Percentiles rank a stretch among this genome's conserved stretches.
Conservation (phyloP, 2,329 filamentous ascomycete genomes). For the Ascochyta fabae region DNA sequence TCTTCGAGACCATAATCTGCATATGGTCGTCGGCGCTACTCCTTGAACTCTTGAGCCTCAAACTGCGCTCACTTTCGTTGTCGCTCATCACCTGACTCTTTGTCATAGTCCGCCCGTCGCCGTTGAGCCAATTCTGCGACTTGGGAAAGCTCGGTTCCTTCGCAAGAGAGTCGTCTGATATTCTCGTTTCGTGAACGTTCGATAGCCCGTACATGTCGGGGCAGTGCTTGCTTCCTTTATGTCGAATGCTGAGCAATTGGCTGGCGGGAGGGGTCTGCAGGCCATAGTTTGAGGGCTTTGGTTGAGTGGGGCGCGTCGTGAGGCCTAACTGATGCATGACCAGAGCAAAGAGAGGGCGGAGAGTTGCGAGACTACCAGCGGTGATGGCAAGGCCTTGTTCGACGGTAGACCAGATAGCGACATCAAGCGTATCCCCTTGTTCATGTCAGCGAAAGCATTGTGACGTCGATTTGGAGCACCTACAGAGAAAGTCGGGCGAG, state of each 20-base stretch:
- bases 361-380: slow-evolving; percentile 44
- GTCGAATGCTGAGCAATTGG: slow-evolving; percentile 15
- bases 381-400: slow-evolving; percentile 49
- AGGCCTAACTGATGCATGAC: slow-evolving; percentile 35
- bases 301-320: slow-evolving; percentile 26
- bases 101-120: slow-evolving; percentile 17
- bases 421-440: slow-evolving; percentile 41
- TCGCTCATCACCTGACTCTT: slow-evolving; percentile 18
- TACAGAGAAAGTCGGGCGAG: slow-evolving; percentile 44
- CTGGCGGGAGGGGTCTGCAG: slow-evolving; percentile 23
- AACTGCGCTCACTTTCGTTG: slow-evolving; percentile 34
- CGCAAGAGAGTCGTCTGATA: slow-evolving; percentile 19
- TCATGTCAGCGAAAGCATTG: slow-evolving; percentile 2
- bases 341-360: slow-evolving; percentile 43
- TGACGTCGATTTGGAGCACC: not conserved
- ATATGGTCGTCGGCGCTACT: slow-evolving; percentile 32
- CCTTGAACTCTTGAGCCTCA: slow-evolving; percentile 27
- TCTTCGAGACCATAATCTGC: slow-evolving; percentile 41
- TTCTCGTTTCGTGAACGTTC: slow-evolving; percentile 23
- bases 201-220: slow-evolving; percentile 33
- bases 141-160: slow-evolving; percentile 6
- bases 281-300: slow-evolving; percentile 33
- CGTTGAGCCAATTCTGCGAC: slow-evolving; percentile 24
- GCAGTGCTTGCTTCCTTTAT: slow-evolving; percentile 25
- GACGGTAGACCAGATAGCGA: slow-evolving; percentile 47